Evolutionary conservation across 768 basidiomycete genomes (phyloP).

Genomic region (Suillus discolor): DNA sequence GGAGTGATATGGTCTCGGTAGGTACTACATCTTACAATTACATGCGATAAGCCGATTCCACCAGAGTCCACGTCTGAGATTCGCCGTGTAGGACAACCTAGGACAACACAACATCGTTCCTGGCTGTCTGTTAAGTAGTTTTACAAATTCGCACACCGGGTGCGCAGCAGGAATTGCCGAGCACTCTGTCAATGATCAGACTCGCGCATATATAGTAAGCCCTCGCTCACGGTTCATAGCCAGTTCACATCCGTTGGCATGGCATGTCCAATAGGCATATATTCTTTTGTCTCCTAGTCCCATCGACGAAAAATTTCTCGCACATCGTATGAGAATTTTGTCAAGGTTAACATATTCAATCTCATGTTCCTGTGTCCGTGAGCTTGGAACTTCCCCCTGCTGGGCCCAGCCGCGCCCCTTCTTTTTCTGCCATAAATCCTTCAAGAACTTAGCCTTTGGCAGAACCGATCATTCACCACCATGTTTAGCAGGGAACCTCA

Average conservation of each 20-base stretch:
- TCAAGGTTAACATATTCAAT: slow-evolving; percentile 2
- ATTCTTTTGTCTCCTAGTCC: background rate
- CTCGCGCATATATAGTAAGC: slow-evolving; percentile 2
- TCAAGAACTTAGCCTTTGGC: background rate
- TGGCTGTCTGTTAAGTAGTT: background rate
- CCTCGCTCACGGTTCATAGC: slow-evolving; percentile 10
- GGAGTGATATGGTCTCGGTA: background rate
- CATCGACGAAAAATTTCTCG: slow-evolving; percentile 11
- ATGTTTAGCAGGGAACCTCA: slow-evolving; percentile 9
- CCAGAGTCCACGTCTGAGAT: background rate
- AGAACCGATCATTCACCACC: slow-evolving; percentile 1
- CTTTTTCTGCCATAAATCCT: slow-evolving; percentile 9
- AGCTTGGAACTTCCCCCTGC: slow-evolving; percentile 5
- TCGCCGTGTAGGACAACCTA: background rate
- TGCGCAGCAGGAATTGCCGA: background rate
- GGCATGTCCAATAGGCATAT: background rate
- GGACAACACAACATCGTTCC: background rate
- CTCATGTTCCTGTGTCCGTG: slow-evolving; percentile 15
- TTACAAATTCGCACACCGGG: background rate
- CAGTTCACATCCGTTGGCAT: slow-evolving; percentile 15
- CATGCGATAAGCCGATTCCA: background rate
- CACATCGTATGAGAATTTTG: slow-evolving; percentile 13
- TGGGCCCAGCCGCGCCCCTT: background rate
- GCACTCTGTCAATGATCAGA: background rate
- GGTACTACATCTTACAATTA: background rate